Percentiles rank a stretch among this genome's conserved stretches.
These are phyloP conservation scores for Schizochytrium sp. DNA, from an alignment of 108 stramenopile genomes.

Conservation along the genomic window DNA sequence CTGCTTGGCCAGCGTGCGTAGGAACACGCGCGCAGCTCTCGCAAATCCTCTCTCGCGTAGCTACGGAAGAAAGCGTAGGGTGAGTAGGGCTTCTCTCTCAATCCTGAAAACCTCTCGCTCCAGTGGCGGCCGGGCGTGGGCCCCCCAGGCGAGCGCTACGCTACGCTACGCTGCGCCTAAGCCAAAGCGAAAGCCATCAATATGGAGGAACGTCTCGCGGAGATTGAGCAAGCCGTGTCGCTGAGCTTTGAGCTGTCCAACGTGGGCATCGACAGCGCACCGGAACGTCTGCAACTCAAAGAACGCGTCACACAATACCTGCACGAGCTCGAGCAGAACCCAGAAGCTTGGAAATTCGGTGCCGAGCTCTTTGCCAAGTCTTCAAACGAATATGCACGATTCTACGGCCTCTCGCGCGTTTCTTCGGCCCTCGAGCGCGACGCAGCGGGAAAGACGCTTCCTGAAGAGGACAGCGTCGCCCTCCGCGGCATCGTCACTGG, in stretches of 20 bases:
- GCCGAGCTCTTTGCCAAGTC: neutral
- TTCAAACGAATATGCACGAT: neutral
- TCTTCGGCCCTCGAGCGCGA: neutral
- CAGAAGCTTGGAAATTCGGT: neutral
- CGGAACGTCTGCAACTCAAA: neutral
- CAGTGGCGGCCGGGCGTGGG: too few relatives aligned
- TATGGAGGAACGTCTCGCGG: neutral
- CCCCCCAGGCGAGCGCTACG: neutral
- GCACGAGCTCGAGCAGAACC: neutral
- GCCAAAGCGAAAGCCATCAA: neutral
- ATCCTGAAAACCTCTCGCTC: too few relatives aligned
- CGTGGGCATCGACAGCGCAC: neutral
- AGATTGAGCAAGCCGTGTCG: neutral
- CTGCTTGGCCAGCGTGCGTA: too few relatives aligned
- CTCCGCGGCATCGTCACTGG: neutral
- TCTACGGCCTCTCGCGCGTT: neutral
- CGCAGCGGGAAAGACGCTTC: neutral
- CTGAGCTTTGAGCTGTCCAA: conserved; percentile 3
- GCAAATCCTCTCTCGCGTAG: too few relatives aligned
- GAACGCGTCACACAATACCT: neutral
- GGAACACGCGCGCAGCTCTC: too few relatives aligned
- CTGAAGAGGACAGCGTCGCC: neutral
- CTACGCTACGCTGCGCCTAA: neutral
- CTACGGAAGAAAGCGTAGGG: too few relatives aligned
- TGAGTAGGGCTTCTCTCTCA: too few relatives aligned